phyloP scores from a whole-genome alignment of 768 basidiomycete species.

The Astraeus odoratus region DNA sequence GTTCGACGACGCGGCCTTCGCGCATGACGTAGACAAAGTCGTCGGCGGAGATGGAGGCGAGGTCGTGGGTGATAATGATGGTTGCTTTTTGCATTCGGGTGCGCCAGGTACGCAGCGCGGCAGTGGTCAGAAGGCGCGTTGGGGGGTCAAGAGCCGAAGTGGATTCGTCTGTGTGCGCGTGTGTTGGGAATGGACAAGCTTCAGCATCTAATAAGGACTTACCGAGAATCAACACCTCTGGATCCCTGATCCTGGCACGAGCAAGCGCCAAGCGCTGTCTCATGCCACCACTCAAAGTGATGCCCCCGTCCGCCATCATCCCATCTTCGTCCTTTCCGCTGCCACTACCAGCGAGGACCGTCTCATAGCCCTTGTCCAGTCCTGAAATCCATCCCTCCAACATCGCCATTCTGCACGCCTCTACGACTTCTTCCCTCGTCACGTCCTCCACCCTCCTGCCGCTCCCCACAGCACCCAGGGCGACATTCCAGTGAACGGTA shows the following conservation, averaged over 20 bases:
- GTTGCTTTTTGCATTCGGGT: slow-evolving; percentile 54
- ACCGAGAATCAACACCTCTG: slow-evolving; percentile 89
- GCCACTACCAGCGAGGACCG: slow-evolving; percentile 39
- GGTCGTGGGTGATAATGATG: slow-evolving; percentile 79
- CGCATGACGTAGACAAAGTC: slow-evolving; percentile 95
- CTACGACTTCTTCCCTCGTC: slow-evolving; percentile 62
- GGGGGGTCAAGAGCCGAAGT: slow-evolving; percentile 82
- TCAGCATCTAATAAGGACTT: too few relatives aligned
- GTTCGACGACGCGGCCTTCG: slow-evolving; percentile 73
- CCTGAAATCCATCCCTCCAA: slow-evolving; percentile 82
- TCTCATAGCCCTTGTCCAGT: slow-evolving; percentile 87
- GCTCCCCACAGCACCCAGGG: slow-evolving; percentile 59
- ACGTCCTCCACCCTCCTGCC: slow-evolving; percentile 41
- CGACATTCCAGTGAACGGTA: slow-evolving; percentile 80
- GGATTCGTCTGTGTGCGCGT: slow-evolving; percentile 52
- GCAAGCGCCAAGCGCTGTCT: slow-evolving; percentile 87
- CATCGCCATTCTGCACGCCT: slow-evolving; percentile 78
- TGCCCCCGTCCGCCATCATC: slow-evolving; percentile 50
- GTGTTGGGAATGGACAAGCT: background rate
- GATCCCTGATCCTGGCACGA: slow-evolving; percentile 76
- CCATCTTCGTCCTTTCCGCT: slow-evolving; percentile 35
- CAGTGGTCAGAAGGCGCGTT: slow-evolving; percentile 80
- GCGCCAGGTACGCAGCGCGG: slow-evolving; percentile 57
- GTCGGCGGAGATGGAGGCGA: slow-evolving; percentile 62
- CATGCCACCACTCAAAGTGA: slow-evolving; percentile 86